These are phyloP conservation scores for Solanum virginianum DNA, from an alignment of 257 asterid species.

Conservation along the genomic window DNA sequence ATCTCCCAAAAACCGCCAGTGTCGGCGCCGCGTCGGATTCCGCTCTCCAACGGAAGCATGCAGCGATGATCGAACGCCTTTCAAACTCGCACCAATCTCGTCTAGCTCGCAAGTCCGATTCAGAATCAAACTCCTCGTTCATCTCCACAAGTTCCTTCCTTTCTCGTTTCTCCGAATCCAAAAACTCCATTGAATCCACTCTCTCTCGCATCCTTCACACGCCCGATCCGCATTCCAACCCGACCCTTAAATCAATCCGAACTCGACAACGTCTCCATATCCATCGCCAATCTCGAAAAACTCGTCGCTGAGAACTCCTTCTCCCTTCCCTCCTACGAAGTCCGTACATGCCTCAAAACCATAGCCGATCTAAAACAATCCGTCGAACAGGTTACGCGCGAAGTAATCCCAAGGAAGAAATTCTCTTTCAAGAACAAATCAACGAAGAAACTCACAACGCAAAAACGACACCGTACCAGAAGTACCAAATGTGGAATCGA, in stretches of 20 bases:
- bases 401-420: slow-evolving; percentile 68
- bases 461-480: background rate
- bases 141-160: slow-evolving; percentile 41
- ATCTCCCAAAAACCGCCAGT: background rate
- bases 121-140: slow-evolving; percentile 11
- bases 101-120: slow-evolving; percentile 15
- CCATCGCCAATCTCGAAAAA: slow-evolving; percentile 62
- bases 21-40: background rate
- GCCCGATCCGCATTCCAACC: slow-evolving; percentile 9
- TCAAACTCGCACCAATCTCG: slow-evolving; percentile 64
- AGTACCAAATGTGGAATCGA: background rate
- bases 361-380: slow-evolving; percentile 43
- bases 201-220: slow-evolving; percentile 35
- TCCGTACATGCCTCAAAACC: slow-evolving; percentile 54
- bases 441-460: slow-evolving; percentile 21
- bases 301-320: slow-evolving; percentile 63
- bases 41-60: slow-evolving; percentile 49
- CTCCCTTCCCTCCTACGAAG: slow-evolving; percentile 66
- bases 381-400: slow-evolving; percentile 42
- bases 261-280: slow-evolving; percentile 34
- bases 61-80: slow-evolving; percentile 79
- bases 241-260: slow-evolving; percentile 39
- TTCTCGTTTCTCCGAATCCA: slow-evolving; percentile 50
- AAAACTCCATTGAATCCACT: slow-evolving; percentile 46
- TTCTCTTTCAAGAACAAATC: slow-evolving; percentile 73